These are phyloP conservation scores for Malassezia cuniculi DNA, from an alignment of 1,284 basidiomycete species.

Conservation along the genomic window DNA sequence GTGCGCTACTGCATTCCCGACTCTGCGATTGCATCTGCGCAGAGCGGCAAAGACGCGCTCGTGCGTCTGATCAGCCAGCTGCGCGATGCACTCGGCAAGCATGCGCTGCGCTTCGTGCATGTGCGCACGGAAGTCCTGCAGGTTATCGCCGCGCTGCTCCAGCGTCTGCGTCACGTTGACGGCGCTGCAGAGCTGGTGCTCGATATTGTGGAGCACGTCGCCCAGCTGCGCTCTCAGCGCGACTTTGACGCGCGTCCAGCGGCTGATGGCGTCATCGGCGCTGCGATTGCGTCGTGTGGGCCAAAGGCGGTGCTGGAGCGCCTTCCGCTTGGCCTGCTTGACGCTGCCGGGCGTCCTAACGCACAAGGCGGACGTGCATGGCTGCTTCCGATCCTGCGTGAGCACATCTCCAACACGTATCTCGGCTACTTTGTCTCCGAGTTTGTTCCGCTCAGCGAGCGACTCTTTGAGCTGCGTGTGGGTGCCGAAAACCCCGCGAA, in stretches of 20 bases:
- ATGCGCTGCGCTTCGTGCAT: constrained; percentile 35
- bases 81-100: constrained; percentile 32
- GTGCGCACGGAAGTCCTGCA: constrained; percentile 32
- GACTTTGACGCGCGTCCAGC: constrained; percentile 81
- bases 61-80: constrained; percentile 25
- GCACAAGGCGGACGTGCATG: constrained; percentile 61
- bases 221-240: constrained; percentile 62
- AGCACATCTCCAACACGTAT: constrained; percentile 63
- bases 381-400: constrained; percentile 76
- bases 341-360: constrained; percentile 18
- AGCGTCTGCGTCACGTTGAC: constrained; percentile 25
- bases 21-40: constrained; percentile 20
- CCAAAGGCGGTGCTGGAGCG: constrained; percentile 63
- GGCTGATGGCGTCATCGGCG: constrained; percentile 66
- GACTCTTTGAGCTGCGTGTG: constrained; percentile 58
- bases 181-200: constrained; percentile 51
- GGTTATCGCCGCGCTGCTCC: constrained; percentile 30
- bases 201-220: constrained; percentile 62
- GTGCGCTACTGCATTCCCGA: constrained; percentile 37
- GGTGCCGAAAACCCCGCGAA: constrained; percentile 62
- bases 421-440: constrained; percentile 73
- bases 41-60: constrained; percentile 17
- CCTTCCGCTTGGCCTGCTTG: constrained; percentile 66
- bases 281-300: constrained; percentile 73
- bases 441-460: constrained; percentile 85